Evolutionary conservation across 2,329 filamentous ascomycete genomes (phyloP).

Genomic region (Monascus ruber): DNA sequence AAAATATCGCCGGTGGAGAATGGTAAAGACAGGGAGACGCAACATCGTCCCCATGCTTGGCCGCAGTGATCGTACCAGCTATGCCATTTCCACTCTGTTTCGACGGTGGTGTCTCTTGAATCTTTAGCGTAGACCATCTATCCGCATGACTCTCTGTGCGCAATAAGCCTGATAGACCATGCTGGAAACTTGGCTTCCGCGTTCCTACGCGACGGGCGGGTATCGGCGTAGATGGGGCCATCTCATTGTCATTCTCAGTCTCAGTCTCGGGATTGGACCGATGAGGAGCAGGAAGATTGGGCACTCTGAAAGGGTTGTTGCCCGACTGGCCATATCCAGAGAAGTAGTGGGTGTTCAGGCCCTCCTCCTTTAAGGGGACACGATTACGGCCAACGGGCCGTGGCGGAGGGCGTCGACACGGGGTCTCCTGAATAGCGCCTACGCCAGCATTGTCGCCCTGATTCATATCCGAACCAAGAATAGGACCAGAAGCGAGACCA

Average conservation of each 20-base stretch:
- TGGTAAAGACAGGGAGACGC: constrained; percentile 1
- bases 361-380: constrained; percentile 1
- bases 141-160: too few species aligned
- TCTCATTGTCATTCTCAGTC: constrained; percentile 2
- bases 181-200: too few species aligned
- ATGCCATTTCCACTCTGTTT: too few species aligned
- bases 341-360: too few species aligned
- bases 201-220: constrained; percentile 7
- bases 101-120: constrained; percentile 21
- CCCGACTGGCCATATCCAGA: too few species aligned
- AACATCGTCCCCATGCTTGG: constrained; percentile 1
- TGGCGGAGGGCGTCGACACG: constrained; percentile 22
- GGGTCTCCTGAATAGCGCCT: constrained; percentile 28
- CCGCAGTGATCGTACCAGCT: constrained; percentile 1
- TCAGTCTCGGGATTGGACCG: constrained; percentile 1
- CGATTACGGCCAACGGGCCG: constrained; percentile 8
- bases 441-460: constrained; percentile 2
- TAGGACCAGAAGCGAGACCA: constrained; percentile 8
- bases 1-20: constrained; percentile 11
- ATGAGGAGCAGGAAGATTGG: constrained; percentile 15
- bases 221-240: constrained; percentile 14
- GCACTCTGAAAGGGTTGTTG: constrained; percentile 10
- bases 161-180: too few species aligned
- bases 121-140: constrained; percentile 5
- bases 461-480: constrained; percentile 2